Conservation (phyloP, 75 land plant genomes). For the Pinus albicaulis region DNA sequence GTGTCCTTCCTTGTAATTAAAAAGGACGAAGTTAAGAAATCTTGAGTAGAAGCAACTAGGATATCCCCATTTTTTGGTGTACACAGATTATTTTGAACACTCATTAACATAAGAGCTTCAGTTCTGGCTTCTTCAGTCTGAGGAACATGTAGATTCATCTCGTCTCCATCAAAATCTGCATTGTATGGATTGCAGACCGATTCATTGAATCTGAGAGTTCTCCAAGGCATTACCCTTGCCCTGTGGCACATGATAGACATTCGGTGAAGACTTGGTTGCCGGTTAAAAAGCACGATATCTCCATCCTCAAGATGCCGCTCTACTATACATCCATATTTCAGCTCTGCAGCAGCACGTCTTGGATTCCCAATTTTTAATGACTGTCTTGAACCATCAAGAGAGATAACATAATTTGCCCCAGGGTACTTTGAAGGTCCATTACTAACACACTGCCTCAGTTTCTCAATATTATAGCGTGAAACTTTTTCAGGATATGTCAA, state of each 20-base stretch:
- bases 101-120: constrained; percentile 95
- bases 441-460: constrained; percentile 69
- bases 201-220: constrained; percentile 95
- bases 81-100: constrained; percentile 95
- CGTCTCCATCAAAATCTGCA: constrained; percentile 99
- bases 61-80: constrained; percentile 99
- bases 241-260: constrained; percentile 99
- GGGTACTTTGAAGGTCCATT: constrained; percentile 87
- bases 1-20: constrained; percentile 94
- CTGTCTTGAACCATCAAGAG: constrained; percentile 58
- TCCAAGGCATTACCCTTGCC: constrained; percentile 97
- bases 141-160: constrained; percentile 99
- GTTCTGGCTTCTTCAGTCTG: constrained; percentile 99
- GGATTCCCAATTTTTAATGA: constrained; percentile 52
- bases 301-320: constrained; percentile 97
- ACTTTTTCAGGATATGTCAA: constrained; percentile 96
- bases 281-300: constrained; percentile 90
- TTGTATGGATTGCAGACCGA: constrained; percentile 99
- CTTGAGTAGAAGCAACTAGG: constrained; percentile 96
- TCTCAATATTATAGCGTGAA: constrained; percentile 80
- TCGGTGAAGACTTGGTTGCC: constrained; percentile 95
- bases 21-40: constrained; percentile 91
- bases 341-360: constrained; percentile 76
- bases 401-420: constrained; percentile 78
- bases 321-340: constrained; percentile 80